Evolutionary conservation across 495 filamentous ascomycete genomes (phyloP), one percentile per base, ranked within the genome.

Genomic region (Daldinia concentrica): DNA sequence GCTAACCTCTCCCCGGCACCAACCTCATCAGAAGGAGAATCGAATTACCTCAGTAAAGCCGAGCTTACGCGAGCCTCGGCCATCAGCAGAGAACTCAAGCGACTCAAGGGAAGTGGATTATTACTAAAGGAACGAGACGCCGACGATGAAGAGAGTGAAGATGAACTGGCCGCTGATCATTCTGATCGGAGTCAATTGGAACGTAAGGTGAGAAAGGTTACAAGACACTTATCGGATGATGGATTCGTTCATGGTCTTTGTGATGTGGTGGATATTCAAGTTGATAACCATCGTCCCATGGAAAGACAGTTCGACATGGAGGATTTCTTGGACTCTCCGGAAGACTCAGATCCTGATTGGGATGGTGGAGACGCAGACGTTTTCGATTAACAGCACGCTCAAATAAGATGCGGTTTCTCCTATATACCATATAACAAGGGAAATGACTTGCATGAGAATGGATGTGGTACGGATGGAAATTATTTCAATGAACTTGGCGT

Each of bases 221-320:
- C 61, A 17, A 68, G 37, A 12, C 51, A 32, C 4, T 34, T 57
- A 7, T 24, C 55, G 14, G 27, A 52, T 26, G 69, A 75, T 14
- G 63, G 78, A 2, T 81, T 84, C 64, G 79, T 90, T 15, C 93
- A 95, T 52, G 92, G 93, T 1, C 84, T 93, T 84, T 97, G 94
- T 78, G 84, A 93, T 26, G 81, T 88, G 36, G 93, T 97, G n/a
- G 86, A 88, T 50, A 85, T 97, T 50, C 82, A 88, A 19, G 90
- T 97, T 58, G 94, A 97, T 74, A 95, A 96, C 77, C 87, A 91
- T 72, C 88, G 93, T 48, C 91, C 91, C 19, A 85, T 82, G 1
- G 94, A 95, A 71, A 83, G 81, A n/a, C 89, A 90, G 43, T 91
- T 86, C 70, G 86, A 85, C 22, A 93, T 95, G 80, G 85, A 85